Conservation (phyloP, 2,329 filamentous ascomycete genomes). For the Fusarium sororula region DNA sequence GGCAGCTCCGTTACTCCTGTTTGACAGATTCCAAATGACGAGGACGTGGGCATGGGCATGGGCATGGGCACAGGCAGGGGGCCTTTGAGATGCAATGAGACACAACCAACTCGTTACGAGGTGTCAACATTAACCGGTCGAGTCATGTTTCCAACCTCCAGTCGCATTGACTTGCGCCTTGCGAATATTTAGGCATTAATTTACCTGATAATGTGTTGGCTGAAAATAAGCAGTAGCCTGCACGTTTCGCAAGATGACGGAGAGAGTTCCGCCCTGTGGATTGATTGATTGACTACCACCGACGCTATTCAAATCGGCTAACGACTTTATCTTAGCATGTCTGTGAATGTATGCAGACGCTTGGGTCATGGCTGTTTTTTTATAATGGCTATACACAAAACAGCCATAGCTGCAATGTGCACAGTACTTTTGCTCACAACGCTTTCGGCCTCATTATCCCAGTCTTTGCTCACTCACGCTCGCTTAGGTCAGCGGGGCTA, state of each 20-base stretch:
- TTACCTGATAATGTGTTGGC: not conserved
- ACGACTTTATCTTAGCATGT: not conserved
- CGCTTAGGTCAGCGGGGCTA: conserved; percentile 1
- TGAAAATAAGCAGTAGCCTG: not conserved
- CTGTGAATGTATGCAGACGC: not conserved
- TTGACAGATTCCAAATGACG: conserved; percentile 11
- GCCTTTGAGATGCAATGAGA: not conserved
- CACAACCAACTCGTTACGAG: not conserved
- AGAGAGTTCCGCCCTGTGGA: conserved; percentile 3
- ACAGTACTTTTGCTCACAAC: not conserved
- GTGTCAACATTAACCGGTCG: not conserved
- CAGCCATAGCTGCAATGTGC: not conserved
- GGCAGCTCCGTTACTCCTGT: conserved; percentile 3
- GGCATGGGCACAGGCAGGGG: not conserved
- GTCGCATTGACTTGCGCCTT: not conserved
- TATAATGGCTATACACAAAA: not conserved
- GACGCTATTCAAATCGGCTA: not conserved
- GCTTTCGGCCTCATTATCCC: conserved; percentile 1
- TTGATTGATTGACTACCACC: conserved; percentile 1
- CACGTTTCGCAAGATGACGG: not conserved
- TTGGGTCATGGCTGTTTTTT: not conserved
- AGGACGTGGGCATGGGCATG: not conserved
- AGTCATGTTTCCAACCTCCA: not conserved
- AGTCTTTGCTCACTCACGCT: not conserved
- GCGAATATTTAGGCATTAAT: not conserved